Percentiles rank a stretch among this genome's conserved stretches.
These are phyloP conservation scores for Fusarium sp. DNA, from an alignment of 2,329 filamentous ascomycete species.

Conservation along the genomic window DNA sequence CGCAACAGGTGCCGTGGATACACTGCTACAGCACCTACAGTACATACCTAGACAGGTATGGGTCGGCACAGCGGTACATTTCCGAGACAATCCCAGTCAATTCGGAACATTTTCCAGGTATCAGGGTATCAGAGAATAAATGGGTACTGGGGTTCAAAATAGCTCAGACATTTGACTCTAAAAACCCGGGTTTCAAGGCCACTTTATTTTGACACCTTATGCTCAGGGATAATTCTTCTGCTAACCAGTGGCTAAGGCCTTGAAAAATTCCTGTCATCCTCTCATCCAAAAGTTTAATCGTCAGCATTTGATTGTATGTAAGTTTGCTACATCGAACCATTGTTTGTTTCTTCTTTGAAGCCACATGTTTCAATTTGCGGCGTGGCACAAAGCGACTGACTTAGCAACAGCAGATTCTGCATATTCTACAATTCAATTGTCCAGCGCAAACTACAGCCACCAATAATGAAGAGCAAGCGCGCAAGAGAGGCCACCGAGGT, in stretches of 20 bases:
- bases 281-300: background rate
- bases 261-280: conserved; percentile 28
- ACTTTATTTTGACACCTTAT: background rate
- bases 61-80: conserved; percentile 1
- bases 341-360: conserved; percentile 17
- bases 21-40: background rate
- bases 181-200: accelerated
- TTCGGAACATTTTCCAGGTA: conserved; percentile 26
- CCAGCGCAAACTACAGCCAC: conserved; percentile 2
- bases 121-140: background rate
- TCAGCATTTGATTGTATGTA: conserved; percentile 3
- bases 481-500: conserved; percentile 49
- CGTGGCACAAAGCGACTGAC: conserved; percentile 22
- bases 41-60: background rate
- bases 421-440: conserved; percentile 3
- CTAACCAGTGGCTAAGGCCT: background rate
- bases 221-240: background rate
- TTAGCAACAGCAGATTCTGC: conserved; percentile 19
- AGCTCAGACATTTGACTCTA: background rate
- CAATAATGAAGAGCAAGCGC: conserved; percentile 54
- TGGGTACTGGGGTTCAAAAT: accelerated
- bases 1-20: background rate
- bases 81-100: conserved; percentile 14
- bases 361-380: conserved; percentile 21
- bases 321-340: conserved; percentile 21